Conservation (phyloP, 2,329 filamentous ascomycete genomes). For the Calonectria henricotiae region DNA sequence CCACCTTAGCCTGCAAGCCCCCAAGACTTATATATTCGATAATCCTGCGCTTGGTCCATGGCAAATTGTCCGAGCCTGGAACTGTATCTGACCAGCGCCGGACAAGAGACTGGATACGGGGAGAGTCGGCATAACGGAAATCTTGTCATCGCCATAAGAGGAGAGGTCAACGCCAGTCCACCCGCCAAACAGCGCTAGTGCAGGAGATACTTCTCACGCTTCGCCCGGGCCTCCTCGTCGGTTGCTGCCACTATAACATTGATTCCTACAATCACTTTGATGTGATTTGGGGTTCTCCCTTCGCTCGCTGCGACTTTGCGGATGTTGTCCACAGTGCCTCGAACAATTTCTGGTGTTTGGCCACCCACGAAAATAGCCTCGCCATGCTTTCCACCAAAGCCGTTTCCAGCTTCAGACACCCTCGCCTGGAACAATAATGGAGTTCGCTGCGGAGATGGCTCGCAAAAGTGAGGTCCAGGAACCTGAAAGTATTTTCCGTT, state of each 20-base stretch:
- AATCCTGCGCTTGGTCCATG: constrained; percentile 72
- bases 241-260: constrained; percentile 34
- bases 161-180: constrained; percentile 39
- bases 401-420: constrained; percentile 34
- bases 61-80: constrained; percentile 53
- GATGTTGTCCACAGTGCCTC: constrained; percentile 35
- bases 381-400: constrained; percentile 36
- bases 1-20: constrained; percentile 50
- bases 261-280: constrained; percentile 39
- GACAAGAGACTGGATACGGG: constrained; percentile 24
- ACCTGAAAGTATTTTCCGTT: constrained; percentile 32
- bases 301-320: constrained; percentile 19
- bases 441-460: constrained; percentile 34
- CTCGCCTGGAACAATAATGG: constrained; percentile 39
- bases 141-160: constrained; percentile 33
- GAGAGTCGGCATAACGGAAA: constrained; percentile 30
- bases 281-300: constrained; percentile 32
- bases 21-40: constrained; percentile 71
- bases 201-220: constrained; percentile 32
- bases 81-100: constrained; percentile 31
- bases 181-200: constrained; percentile 37
- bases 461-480: constrained; percentile 27
- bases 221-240: constrained; percentile 33
- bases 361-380: constrained; percentile 41
- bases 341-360: constrained; percentile 27